Base-by-base conservation (phyloP, 495 filamentous ascomycete genomes). In the Talaromyces ruber region DNA sequence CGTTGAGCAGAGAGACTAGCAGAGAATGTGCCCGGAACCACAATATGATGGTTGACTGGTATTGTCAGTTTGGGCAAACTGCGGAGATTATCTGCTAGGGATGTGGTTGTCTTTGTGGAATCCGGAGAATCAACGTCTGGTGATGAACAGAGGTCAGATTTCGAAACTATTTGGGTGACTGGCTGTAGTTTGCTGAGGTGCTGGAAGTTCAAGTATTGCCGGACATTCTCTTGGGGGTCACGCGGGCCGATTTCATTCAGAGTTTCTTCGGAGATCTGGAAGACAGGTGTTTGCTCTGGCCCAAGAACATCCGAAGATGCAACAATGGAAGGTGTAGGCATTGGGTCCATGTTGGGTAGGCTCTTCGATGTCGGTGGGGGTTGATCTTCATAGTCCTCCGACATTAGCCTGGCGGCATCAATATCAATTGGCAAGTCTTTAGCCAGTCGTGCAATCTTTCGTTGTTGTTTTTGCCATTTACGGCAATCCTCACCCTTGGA, bases 301-400 rank as follows among this genome's bases (percentile, higher is more conserved):
- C 92, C 93, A 59, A 97, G 81, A 2, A 91, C 79, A 74, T 97
- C 93, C 6, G 93, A 97, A 1, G 93, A 97, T 18, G 93, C 93
- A 55, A 94, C 84, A 2, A 97, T 75, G 7, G 93, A 97, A 1
- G 90, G 91, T 0, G 65, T 70, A 3, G 63, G 60, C 5, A 79
- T 74, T 3, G 79, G 79, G 4, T 67, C 73, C 2, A 74, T 72
- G 59, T 57, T 71, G 1, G 64, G 22, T 0, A 72, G 7, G 26
- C 68, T 78, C 39, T 75, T 75, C 14, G 87, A 88, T 3, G 86
- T 89, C 12, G 71, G 66, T 28, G 88, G 77, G 58, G 54, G 62
- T 4, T 61, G 28, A 14, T 53, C 21, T 24, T 59, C 29, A 59
- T 59, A 25, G 34, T 59, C 11, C 3, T 47, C 30, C 57, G n/a